Conservation (phyloP, 2,329 filamentous ascomycete genomes). For the Diplodia intermedia region DNA sequence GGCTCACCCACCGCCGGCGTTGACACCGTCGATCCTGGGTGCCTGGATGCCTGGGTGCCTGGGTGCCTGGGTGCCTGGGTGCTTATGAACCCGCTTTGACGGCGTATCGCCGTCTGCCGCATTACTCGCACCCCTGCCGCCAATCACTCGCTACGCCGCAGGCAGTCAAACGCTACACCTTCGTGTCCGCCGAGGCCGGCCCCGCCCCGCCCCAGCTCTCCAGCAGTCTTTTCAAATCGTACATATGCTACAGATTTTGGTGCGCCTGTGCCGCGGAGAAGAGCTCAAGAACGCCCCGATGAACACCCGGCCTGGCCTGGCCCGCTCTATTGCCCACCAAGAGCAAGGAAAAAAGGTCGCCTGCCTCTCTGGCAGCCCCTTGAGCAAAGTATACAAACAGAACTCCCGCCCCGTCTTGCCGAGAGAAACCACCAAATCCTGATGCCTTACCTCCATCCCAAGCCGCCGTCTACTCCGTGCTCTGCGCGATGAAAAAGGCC, state of each 20-base stretch:
- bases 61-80: no score
- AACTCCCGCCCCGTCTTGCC: background rate
- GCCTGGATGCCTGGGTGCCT: background rate
- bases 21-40: background rate
- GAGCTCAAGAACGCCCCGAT: conserved; percentile 29
- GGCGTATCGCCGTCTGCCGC: conserved; percentile 15
- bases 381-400: conserved; percentile 27
- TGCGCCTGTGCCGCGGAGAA: conserved; percentile 16
- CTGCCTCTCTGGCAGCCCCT: conserved; percentile 7
- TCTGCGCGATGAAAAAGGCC: conserved; percentile 66
- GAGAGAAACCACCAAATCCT: background rate
- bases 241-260: conserved; percentile 32
- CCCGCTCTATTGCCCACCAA: conserved; percentile 25
- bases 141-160: conserved; percentile 25
- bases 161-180: conserved; percentile 25
- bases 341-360: conserved; percentile 20
- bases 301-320: conserved; percentile 20
- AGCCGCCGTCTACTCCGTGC: conserved; percentile 35
- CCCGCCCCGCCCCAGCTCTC: conserved; percentile 4
- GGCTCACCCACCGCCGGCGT: background rate
- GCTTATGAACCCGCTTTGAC: background rate
- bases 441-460: background rate
- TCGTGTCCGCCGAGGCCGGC: conserved; percentile 22
- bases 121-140: conserved; percentile 28
- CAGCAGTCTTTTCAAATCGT: conserved; percentile 21